Evolutionary conservation across 2,329 filamentous ascomycete species (phyloP), one percentile per base, ranked within the genome.

Genomic region (Harringtonia lauricola): DNA sequence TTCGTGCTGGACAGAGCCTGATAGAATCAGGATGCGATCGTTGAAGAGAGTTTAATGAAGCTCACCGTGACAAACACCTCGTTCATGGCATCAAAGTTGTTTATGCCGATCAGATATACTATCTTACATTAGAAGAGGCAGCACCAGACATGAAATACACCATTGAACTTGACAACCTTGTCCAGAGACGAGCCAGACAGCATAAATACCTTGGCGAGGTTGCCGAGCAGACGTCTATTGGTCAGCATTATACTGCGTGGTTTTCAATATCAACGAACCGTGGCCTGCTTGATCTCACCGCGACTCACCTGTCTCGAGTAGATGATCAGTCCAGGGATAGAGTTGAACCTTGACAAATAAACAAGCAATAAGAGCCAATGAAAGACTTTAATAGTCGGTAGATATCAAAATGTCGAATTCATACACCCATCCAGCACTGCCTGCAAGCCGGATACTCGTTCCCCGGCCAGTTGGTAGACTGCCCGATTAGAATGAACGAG

Each of bases 121-220:
- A 13, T 8, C 17, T 17, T 36, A n/a, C 17, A n/a, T n/a, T n/a
- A n/a, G n/a, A n/a, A n/a, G n/a, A n/a, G n/a, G n/a, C n/a, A n/a
- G n/a, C n/a, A n/a, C n/a, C 15, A 34, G 7, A 7, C 6, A n/a
- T n/a, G n/a, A n/a, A n/a, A n/a, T n/a, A n/a, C 14, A 37, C 36
- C 22, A 19, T 37, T 37, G 36, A 37, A 37, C 36, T 37, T 37
- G 36, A 37, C 36, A 10, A 37, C 36, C 19, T 37, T 37, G 36
- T 37, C 36, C 9, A 37, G n/a, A 14, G 36, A 37, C 18, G 36
- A 37, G 13, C 36, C 36, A 15, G 36, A 22, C 36, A 37, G 36
- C 19, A 4, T 19, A 8, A 37, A 19, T 12, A 37, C 36, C 36
- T 37, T 26, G 10, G n/a, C 7, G 4, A 37, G 36, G 22, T 37